Conservation (phyloP, 2,329 filamentous ascomycete genomes). For the Trichothecium sympodiale region DNA sequence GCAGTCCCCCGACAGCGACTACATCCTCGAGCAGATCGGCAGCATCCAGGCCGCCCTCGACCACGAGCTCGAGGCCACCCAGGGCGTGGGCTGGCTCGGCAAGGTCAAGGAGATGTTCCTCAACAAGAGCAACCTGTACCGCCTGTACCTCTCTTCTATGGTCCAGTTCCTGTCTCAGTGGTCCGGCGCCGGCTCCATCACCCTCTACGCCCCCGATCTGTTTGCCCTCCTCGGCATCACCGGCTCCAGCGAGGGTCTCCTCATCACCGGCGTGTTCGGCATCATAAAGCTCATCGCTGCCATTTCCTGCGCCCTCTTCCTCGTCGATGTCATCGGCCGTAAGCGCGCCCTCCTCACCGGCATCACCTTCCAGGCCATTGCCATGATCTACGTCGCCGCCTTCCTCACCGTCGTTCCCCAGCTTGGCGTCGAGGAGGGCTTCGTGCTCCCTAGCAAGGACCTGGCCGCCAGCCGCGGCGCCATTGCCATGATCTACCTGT, state of each 20-base stretch:
- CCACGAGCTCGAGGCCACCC: constrained; percentile 60
- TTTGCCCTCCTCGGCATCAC: constrained; percentile 62
- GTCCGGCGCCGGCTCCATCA: constrained; percentile 64
- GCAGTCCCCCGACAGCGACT: constrained; percentile 47
- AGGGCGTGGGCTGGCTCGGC: constrained; percentile 52
- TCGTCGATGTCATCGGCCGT: constrained; percentile 69
- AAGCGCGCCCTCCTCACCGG: constrained; percentile 54
- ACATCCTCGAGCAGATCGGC: constrained; percentile 49
- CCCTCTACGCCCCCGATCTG: constrained; percentile 63
- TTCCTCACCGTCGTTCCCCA: constrained; percentile 54
- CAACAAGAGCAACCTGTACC: constrained; percentile 59
- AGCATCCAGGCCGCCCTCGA: constrained; percentile 56
- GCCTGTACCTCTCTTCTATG: constrained; percentile 56
- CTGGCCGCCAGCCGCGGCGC: constrained; percentile 52
- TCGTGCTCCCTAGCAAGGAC: constrained; percentile 25
- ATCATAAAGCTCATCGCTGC: constrained; percentile 61
- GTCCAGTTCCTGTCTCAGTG: constrained; percentile 65
- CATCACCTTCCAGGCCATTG: constrained; percentile 46
- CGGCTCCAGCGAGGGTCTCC: constrained; percentile 56
- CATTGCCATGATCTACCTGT: constrained; percentile 63
- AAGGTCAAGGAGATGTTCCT: constrained; percentile 58
- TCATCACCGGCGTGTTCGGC: constrained; percentile 67
- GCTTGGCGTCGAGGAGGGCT: constrained; percentile 25
- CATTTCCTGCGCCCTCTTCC: constrained; percentile 61
- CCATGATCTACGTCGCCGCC: constrained; percentile 51